Conservation (phyloP, 768 basidiomycete genomes). For the Amanita pallidorosea region DNA sequence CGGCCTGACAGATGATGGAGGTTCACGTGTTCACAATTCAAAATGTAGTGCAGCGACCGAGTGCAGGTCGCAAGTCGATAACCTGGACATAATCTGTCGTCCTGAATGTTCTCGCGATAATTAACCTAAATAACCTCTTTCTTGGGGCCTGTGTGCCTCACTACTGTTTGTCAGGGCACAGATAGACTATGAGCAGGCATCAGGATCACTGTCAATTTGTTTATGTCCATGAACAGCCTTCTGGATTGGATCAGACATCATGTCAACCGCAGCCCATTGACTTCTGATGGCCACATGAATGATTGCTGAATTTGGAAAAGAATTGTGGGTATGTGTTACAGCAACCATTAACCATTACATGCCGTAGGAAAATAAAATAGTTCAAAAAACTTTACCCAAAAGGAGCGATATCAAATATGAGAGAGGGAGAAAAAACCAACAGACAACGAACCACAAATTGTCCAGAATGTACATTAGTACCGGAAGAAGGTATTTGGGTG, state of each 20-base stretch:
- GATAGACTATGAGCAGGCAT: neutral
- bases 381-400: neutral
- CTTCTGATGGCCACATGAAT: neutral
- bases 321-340: neutral
- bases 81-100: neutral
- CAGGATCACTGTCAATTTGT: neutral
- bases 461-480: conserved; percentile 1
- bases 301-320: neutral
- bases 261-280: neutral
- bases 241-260: neutral
- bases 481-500: neutral
- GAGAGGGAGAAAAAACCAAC: neutral
- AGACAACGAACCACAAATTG: neutral
- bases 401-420: neutral
- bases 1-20: no score
- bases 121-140: no score
- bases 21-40: no score
- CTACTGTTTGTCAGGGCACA: neutral
- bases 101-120: no score
- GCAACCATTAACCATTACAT: neutral
- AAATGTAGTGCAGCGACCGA: no score
- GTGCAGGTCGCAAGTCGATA: no score
- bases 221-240: neutral
- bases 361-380: neutral
- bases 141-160: neutral